phyloP scores from a whole-genome alignment of 495 filamentous ascomycete species.

The Aspergillus olivimuriae region DNA sequence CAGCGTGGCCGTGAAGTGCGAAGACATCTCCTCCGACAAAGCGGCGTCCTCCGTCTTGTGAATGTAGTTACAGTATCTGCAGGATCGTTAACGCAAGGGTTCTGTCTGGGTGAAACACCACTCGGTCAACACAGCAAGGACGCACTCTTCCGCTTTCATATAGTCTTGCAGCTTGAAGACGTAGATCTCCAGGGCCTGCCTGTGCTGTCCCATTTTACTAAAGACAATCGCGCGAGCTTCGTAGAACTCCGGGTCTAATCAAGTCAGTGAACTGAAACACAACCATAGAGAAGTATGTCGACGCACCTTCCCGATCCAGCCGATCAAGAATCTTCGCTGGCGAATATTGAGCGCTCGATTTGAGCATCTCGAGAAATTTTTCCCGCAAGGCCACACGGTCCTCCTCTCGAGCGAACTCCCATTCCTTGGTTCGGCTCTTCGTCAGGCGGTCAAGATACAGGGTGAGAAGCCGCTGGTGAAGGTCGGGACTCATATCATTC shows the following conservation, averaged over 20 bases:
- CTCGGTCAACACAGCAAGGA: not conserved
- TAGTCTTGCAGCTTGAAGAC: slow-evolving; percentile 89
- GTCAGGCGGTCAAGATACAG: slow-evolving; percentile 65
- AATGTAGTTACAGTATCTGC: slow-evolving; percentile 82
- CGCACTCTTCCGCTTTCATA: slow-evolving; percentile 85
- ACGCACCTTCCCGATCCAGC: slow-evolving; percentile 66
- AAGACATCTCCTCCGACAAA: slow-evolving; percentile 27
- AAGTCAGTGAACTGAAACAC: no score
- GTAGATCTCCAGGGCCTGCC: slow-evolving; percentile 90
- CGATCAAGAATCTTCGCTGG: slow-evolving; percentile 65
- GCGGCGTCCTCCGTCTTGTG: slow-evolving; percentile 53
- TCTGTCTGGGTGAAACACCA: slow-evolving; percentile 2
- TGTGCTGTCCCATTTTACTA: slow-evolving; percentile 92
- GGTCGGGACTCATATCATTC: slow-evolving; percentile 74
- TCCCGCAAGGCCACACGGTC: slow-evolving; percentile 51
- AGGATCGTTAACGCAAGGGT: slow-evolving; percentile 10
- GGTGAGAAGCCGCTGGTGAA: slow-evolving; percentile 77
- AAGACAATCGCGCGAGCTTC: slow-evolving; percentile 89
- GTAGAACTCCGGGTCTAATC: slow-evolving; percentile 74
- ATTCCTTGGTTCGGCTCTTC: slow-evolving; percentile 25
- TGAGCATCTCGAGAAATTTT: slow-evolving; percentile 68
- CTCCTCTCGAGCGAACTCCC: slow-evolving; percentile 37
- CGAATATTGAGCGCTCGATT: slow-evolving; percentile 71
- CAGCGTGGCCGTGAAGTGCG: slow-evolving; percentile 29
- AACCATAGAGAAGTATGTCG: slow-evolving; percentile 23